Evolutionary conservation across 73 alveolate genomes (phyloP), one percentile per base, ranked within the genome.

Genomic region (Stentor roeselii): DNA sequence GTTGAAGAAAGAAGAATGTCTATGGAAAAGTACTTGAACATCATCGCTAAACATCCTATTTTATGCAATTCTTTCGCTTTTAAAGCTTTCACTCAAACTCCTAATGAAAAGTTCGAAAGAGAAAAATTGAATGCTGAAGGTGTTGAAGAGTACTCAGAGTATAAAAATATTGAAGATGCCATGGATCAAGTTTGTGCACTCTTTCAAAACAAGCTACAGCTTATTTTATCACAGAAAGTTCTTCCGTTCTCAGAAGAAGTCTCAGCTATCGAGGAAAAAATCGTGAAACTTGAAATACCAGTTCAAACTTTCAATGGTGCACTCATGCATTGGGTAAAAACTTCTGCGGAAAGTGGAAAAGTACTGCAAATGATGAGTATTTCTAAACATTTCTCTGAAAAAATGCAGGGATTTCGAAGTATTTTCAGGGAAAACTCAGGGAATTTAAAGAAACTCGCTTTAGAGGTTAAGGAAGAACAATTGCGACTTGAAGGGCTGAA

Each of bases 1-100:
- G 34, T 67, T 67, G 80, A 67, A 32, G 80, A 67, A 67, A 67
- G 80, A 2, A 67, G 80, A 34, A n/a, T 67, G 2, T 40, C 21
- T 27, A 67, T 67, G 80, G 80, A 67, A 67, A 67, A 67, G 34
- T 67, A 67, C 42, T 40, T 67, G 14, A 67, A 67, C 34, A 67
- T 67, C 41, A 67, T 67, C 14, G n/a, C 37, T 11, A 67, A 32
- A 32, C 80, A 67, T 32, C 80, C 80, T 27, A 67, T 67, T 30
- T 32, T 67, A 67, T n/a, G 80, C 80, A 30, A 1, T 1, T 67
- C 80, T 67, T 30, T 32, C 14, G 41, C 80, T 21, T 67, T 67
- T 2, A 67, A 32, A 67, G 41, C 34, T 15, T 67, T 67, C 80
- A 67, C 80, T 27, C 80, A 67, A 32, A 21, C 80, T 27, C 21